Base-by-base conservation (phyloP, 129 eudicot genomes). In the Flaveria ramosissima region DNA sequence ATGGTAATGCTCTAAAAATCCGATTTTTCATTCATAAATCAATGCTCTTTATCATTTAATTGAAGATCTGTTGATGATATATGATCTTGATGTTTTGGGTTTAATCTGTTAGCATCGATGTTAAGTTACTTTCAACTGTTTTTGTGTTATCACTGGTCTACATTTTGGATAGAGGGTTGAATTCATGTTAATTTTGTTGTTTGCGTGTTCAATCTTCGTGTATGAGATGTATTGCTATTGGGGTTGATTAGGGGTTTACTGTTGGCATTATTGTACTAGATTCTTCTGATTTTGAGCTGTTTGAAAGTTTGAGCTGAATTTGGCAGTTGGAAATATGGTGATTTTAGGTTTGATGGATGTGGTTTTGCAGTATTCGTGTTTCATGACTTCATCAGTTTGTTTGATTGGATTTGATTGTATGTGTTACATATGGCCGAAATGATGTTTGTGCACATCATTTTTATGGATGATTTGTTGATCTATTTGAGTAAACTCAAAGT, bases 1-100 rank as follows among this genome's bases (percentile, higher is more conserved):
- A 79, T 79, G 83, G 83, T 79, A 79, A 63, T 27, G 16, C 53
- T 61, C 51, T 71, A 2, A 36, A 36, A 1, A 6, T 53, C 12
- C 2, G 19, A 55, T 23, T 70, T 24, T 17, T 7, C 36, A 2
- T 20, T 56, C 52, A 23, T 2, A 0, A 62, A 62, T 75, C 47
- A 17, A 43, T 9, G 9, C 16, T 61, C 11, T 43, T 59, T 9
- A 24, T 12, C 24, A 32, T 24, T 23, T 77, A 6, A 10, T 19
- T 55, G 12, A 77, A 36, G 57, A 21, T 53, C 1, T 68, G 42
- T 45, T 42, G 0, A 0, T 47, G 24, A 27, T 9, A 27, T 19
- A 20, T 59, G 11, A 1, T 43, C 7, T 7, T 56, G 6, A 23
- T 57, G 71, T 46, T 74, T 9, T 45, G 6, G 9, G 41, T 36